phyloP scores from a whole-genome alignment of 768 basidiomycete genomes.

The Sarcomyxa edulis region DNA sequence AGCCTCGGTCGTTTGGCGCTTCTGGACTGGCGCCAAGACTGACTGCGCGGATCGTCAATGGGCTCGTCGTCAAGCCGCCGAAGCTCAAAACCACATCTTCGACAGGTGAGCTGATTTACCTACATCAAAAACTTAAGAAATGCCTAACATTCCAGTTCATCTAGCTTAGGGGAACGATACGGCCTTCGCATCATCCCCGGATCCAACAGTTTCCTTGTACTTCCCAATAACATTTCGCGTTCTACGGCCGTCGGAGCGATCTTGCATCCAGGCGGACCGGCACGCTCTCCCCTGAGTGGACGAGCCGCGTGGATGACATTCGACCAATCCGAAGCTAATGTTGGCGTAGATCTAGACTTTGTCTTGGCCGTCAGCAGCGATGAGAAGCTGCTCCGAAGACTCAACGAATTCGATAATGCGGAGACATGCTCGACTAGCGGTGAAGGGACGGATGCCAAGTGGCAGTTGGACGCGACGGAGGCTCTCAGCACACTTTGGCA shows the following conservation, averaged over 20 bases:
- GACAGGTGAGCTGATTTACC: slow-evolving; percentile 43
- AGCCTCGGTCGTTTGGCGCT: slow-evolving; percentile 81
- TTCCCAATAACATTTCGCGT: slow-evolving; percentile 79
- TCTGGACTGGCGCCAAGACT: slow-evolving; percentile 54
- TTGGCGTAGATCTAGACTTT: slow-evolving; percentile 16
- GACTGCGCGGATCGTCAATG: slow-evolving; percentile 63
- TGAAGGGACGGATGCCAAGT: slow-evolving; percentile 76
- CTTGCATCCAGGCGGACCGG: slow-evolving; percentile 57
- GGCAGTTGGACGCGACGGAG: slow-evolving; percentile 43
- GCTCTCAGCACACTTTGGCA: slow-evolving; percentile 16
- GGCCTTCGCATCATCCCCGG: slow-evolving; percentile 82
- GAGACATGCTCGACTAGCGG: slow-evolving; percentile 70
- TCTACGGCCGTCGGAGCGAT: slow-evolving; percentile 83
- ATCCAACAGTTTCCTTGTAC: slow-evolving; percentile 71
- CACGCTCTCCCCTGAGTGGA: slow-evolving; percentile 28
- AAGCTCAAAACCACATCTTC: slow-evolving; percentile 90
- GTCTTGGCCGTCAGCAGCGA: slow-evolving; percentile 47
- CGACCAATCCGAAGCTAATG: slow-evolving; percentile 26
- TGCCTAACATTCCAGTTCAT: not conserved
- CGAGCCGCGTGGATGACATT: slow-evolving; percentile 37
- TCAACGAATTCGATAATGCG: slow-evolving; percentile 69
- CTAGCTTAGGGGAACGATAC: slow-evolving; percentile 75
- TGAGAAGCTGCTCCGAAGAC: slow-evolving; percentile 68
- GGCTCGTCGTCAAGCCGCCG: slow-evolving; percentile 83
- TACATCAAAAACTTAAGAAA: not conserved